Base-by-base conservation (phyloP, 352 stramenopile genomes). In the Globisporangium rhizosaccharum region DNA sequence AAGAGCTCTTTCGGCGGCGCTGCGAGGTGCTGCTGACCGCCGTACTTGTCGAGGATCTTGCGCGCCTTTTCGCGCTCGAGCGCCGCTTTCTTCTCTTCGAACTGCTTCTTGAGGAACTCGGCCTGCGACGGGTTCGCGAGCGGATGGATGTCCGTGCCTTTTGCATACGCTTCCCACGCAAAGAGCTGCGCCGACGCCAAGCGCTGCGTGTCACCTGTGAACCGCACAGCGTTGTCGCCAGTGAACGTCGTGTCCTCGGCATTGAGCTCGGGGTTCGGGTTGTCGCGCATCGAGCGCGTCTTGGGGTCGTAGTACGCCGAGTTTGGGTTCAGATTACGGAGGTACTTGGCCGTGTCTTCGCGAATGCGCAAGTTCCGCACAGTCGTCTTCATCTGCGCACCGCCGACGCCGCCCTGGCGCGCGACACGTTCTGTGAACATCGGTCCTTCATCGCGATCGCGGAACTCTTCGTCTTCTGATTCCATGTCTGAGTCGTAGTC, bases 261-360 rank as follows among this genome's bases (percentile, higher is more conserved):
- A 45, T 94, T 85, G n/a, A 97, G 70, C 65, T 99, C 89, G 7
- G 96, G 97, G 54, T 98, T 97, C 20, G 96, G 97, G 79, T 99
- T 99, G 60, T 98, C 96, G 28, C 97, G 82, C 97, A 99, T 99
- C 3, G 92, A 97, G 33, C 97, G 82, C 44, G 92, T 98, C 76
- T 99, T 99, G 0, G 97, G 97, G 87, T 99, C 97, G 75, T 99
- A 99, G 73, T 98, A 99, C 6, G 97, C 97, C 51, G 91, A 98
- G 68, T 99, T 98, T 10, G 94, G 85, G 76, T 99, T 97, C 23
- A 99, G 77, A 63, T 99, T 99, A 28, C 94, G 82, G 54, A 99
- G 66, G 67, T 99, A 99, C 71, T 99, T 99, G 59, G 97, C 97
- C 46, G 96, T 99, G 71, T 99, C 97, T 73, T 99, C 97, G 56